Base-by-base conservation (phyloP, 129 eudicot species). In the Centrapalus pauciflorus region DNA sequence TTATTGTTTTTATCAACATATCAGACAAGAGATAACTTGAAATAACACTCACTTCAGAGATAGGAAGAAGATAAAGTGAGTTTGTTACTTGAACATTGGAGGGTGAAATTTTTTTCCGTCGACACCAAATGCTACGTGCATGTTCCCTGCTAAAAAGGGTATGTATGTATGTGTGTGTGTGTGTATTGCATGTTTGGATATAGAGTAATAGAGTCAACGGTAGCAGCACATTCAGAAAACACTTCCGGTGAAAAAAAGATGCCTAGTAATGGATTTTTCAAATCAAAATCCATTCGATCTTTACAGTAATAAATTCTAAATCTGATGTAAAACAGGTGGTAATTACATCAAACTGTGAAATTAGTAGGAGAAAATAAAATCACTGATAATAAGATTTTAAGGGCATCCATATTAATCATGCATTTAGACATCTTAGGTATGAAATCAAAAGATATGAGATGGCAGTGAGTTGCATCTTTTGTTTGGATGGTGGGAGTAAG, bases 11-110 rank as follows among this genome's bases (percentile, higher is more conserved):
- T 64, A 64, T 41, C 56, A 27, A 14, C 55, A 14, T 25, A n/a
- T 8, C n/a, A 35, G 21, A 14, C 40, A 43, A 37, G 27, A 60
- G 10, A 60, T 60, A 60, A 60, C 14, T 35, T 60, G 29, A 37
- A 20, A 45, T 45, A 45, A 23, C 8, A 60, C 37, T 27, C 25
- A 43, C 21, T 41, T 41, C 41, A 64, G 6, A 27, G 40, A 4
- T 11, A 45, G 26, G 56, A 64, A 41, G 56, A 64, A 1, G 35
- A 38, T 21, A 5, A 62, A 24, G 13, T 7, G 20, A 13, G 26
- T 43, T 45, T 64, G 9, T 64, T 64, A 24, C 70, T 64, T 64
- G 70, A 43, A 43, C 14, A 45, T 8, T 27, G 70, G 14, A 27
- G 8, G 2, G 30, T 63, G 26, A 63, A 40, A 27, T 38, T 16